Evolutionary conservation across 768 basidiomycete species (phyloP).

Genomic region (Wakefieldia striispora): DNA sequence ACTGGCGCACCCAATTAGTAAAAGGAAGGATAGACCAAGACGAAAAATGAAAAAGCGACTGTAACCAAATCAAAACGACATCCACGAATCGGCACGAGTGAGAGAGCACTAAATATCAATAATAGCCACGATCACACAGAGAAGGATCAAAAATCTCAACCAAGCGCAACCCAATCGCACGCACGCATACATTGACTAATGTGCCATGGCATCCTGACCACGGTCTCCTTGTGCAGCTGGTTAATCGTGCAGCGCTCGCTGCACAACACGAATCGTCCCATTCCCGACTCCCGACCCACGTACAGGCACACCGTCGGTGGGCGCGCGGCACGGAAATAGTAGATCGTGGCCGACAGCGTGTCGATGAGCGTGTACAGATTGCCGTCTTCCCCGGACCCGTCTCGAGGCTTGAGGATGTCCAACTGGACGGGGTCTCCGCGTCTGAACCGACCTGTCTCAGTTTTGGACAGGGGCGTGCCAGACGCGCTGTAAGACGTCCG

Average conservation of each 20-base stretch:
- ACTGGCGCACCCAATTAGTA: too few relatives aligned
- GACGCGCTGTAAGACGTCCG: slow-evolving; percentile 17
- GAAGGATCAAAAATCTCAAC: too few relatives aligned
- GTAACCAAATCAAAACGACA: too few relatives aligned
- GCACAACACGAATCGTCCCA: slow-evolving; percentile 24
- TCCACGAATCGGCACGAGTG: too few relatives aligned
- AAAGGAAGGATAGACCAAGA: too few relatives aligned
- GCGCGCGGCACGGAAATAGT: slow-evolving; percentile 21
- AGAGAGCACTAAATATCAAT: too few relatives aligned
- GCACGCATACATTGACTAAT: slow-evolving; percentile 16
- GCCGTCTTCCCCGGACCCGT: background rate
- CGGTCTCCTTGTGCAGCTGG: slow-evolving; percentile 24
- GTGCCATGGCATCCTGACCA: slow-evolving; percentile 22
- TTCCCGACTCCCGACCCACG: slow-evolving; percentile 17
- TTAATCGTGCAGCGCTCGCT: slow-evolving; percentile 16
- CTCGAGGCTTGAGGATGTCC: background rate
- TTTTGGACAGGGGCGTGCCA: slow-evolving; percentile 13
- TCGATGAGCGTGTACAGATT: slow-evolving; percentile 25
- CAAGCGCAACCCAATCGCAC: slow-evolving; percentile 4
- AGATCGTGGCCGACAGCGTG: slow-evolving; percentile 20
- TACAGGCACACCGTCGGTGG: slow-evolving; percentile 27
- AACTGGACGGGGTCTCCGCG: slow-evolving; percentile 15
- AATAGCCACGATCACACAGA: too few relatives aligned
- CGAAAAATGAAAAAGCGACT: too few relatives aligned
- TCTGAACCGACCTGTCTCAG: slow-evolving; percentile 11